Conservation (phyloP, 345 rosid species). For the Populus ilicifolia region DNA sequence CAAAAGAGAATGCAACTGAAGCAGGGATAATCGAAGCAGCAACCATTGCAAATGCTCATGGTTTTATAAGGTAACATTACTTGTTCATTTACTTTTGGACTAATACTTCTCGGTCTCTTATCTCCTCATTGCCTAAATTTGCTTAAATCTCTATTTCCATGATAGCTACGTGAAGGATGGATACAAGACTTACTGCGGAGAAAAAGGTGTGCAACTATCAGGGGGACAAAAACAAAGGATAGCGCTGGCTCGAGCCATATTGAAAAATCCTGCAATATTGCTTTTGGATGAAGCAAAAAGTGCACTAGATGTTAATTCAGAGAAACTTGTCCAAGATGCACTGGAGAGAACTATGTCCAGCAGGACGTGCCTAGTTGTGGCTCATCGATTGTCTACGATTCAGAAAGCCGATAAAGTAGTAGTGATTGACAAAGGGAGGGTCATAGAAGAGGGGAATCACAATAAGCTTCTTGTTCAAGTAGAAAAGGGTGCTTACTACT, state of each 20-base stretch:
- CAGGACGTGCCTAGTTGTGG: neutral
- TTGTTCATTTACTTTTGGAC: neutral
- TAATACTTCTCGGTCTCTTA: neutral
- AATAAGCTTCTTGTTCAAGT: neutral
- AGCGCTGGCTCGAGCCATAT: constrained; percentile 14
- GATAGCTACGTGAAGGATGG: neutral
- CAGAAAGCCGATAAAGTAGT: neutral
- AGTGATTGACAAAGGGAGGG: neutral
- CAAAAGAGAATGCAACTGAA: constrained; percentile 26
- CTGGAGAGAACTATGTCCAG: neutral
- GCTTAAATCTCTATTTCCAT: neutral
- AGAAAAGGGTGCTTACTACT: neutral
- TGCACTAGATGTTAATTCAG: constrained; percentile 32
- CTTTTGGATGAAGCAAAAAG: constrained; percentile 38
- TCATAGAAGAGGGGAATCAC: neutral
- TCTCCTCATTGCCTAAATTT: neutral
- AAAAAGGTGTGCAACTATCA: neutral
- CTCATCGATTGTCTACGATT: neutral
- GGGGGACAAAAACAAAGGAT: constrained; percentile 14
- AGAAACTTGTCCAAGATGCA: constrained; percentile 39
- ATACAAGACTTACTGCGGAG: neutral
- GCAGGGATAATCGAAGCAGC: constrained; percentile 26
- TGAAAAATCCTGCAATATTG: constrained; percentile 7
- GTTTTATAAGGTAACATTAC: constrained; percentile 14
- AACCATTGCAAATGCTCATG: constrained; percentile 35